phyloP scores from a whole-genome alignment of 2,329 filamentous ascomycete genomes.

The Helotiales sp. region DNA sequence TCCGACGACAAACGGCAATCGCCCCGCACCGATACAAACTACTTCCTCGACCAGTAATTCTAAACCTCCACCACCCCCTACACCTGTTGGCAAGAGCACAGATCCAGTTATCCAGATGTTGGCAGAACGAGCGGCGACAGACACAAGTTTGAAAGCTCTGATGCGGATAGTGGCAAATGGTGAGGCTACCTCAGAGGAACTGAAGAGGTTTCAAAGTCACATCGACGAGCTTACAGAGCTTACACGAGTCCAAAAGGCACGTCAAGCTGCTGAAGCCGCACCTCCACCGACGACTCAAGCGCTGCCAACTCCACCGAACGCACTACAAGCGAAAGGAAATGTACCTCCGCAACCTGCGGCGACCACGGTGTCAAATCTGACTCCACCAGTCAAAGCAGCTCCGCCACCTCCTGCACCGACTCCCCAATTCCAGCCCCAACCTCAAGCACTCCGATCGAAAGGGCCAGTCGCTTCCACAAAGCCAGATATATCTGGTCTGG shows the following conservation, averaged over 20 bases:
- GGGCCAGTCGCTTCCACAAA: constrained; percentile 59
- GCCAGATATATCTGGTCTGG: constrained; percentile 67
- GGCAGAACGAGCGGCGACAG: constrained; percentile 74
- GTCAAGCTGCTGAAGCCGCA: constrained; percentile 52
- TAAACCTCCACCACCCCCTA: constrained; percentile 21
- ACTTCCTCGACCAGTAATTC: constrained; percentile 17
- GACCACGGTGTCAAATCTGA: constrained; percentile 31
- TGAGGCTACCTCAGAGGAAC: constrained; percentile 70
- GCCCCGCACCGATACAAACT: constrained; percentile 13
- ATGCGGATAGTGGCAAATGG: constrained; percentile 86
- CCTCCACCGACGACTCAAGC: constrained; percentile 29
- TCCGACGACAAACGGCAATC: constrained; percentile 8
- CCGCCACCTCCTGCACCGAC: constrained; percentile 23
- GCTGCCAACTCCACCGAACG: constrained; percentile 22
- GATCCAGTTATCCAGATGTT: constrained; percentile 83
- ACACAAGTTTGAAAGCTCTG: constrained; percentile 73
- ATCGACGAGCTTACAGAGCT: constrained; percentile 81
- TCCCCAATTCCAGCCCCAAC: constrained; percentile 42
- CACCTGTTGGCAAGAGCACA: constrained; percentile 47
- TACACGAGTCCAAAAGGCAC: constrained; percentile 65
- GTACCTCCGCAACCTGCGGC: constrained; percentile 29
- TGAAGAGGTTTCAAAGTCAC: constrained; percentile 78
- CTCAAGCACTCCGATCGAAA: constrained; percentile 64
- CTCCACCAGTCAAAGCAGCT: constrained; percentile 26
- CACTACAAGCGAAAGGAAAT: constrained; percentile 23